Base-by-base conservation (phyloP, 2,329 filamentous ascomycete species). In the Ophiostoma quercus region DNA sequence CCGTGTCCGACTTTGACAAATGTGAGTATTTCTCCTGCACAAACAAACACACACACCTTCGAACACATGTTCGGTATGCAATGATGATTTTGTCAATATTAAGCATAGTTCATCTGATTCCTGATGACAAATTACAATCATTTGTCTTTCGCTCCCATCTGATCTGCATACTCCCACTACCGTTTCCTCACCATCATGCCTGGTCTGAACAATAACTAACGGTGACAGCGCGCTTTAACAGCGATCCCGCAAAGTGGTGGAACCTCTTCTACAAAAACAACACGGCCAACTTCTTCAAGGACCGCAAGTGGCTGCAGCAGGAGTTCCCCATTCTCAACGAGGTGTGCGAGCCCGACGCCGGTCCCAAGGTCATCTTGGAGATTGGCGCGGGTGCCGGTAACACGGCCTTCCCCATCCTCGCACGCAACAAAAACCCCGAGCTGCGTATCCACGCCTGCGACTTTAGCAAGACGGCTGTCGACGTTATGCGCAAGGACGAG, bases 201-300 rank as follows among this genome's bases (percentile, higher is more conserved):
- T 54, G 66, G 67, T 69, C 67, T 22, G 66, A 67, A 14, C 16
- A 29, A 25, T 25, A 29, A 12, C 70, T 73, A 62, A 73, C 47
- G 25, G 39, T 3, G 75, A 75, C 76, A 91, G 88, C 82, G 75
- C 91, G 92, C 74, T 97, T 97, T 83, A 98, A 97, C 78, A 83
- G 85, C 65, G 87, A 96, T 74, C 95, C 95, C 0, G 94, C 92
- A 72, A 96, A 93, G 79, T 98, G 93, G 92, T 99, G 95, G 95
- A 95, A 99, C 77, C 82, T 91, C 69, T 99, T 99, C 81, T 99
- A 99, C 84, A 94, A 95, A 81, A 97, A 98, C 82, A 98, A 99
- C 80, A 92, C 91, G 25, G 87, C 90, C 76, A 98, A 98, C 77
- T 99, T 99, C 81, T 99, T 99, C 87, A 99, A 99, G 81, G 91